Percentiles rank a stretch among this genome's conserved stretches.
Evolutionary conservation across 306 rosid species (phyloP).

Genomic region (Begonia loranthoides): DNA sequence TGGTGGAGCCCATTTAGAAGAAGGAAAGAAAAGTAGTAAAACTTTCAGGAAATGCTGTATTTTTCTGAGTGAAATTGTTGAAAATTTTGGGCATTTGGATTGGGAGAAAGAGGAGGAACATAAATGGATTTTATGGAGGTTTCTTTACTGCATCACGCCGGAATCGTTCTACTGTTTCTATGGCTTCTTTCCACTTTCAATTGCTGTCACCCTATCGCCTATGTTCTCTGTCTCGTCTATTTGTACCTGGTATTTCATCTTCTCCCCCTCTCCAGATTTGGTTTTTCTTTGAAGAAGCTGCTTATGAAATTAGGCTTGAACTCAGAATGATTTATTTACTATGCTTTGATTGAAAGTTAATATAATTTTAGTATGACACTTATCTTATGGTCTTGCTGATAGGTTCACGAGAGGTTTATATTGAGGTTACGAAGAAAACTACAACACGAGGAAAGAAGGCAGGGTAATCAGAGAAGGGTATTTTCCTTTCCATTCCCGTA

Average conservation of each 20-base stretch:
- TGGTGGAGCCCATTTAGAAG: slow-evolving; percentile 10
- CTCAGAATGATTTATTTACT: too few species aligned
- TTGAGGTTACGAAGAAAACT: slow-evolving; percentile 51
- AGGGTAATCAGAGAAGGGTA: slow-evolving; percentile 91
- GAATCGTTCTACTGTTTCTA: slow-evolving; percentile 37
- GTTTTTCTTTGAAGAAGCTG: neutral
- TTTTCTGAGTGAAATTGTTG: too few species aligned
- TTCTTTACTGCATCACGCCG: slow-evolving; percentile 69
- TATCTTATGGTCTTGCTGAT: slow-evolving; percentile 5
- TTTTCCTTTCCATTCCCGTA: slow-evolving; percentile 1
- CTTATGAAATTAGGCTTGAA: too few species aligned
- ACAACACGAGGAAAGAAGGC: slow-evolving; percentile 75
- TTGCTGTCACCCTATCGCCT: slow-evolving; percentile 40
- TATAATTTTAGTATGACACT: neutral
- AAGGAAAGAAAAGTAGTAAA: too few species aligned
- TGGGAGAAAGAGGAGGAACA: neutral
- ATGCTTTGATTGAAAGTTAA: too few species aligned
- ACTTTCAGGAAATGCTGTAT: too few species aligned
- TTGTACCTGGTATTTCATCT: slow-evolving; percentile 44
- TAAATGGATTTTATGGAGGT: slow-evolving; percentile 33
- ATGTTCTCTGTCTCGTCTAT: slow-evolving; percentile 56
- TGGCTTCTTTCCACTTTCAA: slow-evolving; percentile 58
- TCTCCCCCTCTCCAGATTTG: neutral
- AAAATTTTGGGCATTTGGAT: too few species aligned
- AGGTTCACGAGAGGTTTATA: slow-evolving; percentile 89